Conservation (phyloP, 345 rosid genomes). For the Populus pruinosa region DNA sequence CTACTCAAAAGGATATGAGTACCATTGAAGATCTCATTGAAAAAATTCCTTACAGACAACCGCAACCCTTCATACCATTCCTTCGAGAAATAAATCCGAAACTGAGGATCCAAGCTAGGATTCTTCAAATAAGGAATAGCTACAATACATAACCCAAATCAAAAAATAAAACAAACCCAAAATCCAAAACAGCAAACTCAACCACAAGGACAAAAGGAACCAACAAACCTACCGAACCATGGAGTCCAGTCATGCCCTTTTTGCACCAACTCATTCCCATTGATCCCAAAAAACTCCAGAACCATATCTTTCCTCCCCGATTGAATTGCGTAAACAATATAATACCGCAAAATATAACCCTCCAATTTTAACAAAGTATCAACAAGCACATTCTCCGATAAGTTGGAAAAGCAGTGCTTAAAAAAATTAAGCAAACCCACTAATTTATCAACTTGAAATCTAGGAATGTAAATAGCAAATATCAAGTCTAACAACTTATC, state of each 20-base stretch:
- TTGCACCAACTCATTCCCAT: conserved; percentile 53
- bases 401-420: conserved; percentile 49
- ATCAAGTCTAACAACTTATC: conserved; percentile 55
- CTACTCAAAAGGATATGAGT: conserved; percentile 60
- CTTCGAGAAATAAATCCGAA: conserved; percentile 59
- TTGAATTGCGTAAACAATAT: conserved; percentile 45
- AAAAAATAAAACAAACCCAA: not conserved
- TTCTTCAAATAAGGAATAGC: conserved; percentile 62
- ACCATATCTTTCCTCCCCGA: conserved; percentile 52
- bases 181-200: not conserved
- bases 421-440: conserved; percentile 46
- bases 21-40: conserved; percentile 61
- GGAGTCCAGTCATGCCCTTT: conserved; percentile 51
- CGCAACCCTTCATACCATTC: conserved; percentile 65
- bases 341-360: conserved; percentile 45
- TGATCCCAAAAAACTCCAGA: conserved; percentile 45
- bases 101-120: conserved; percentile 59
- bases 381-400: conserved; percentile 31
- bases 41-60: conserved; percentile 60
- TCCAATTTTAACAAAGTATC: conserved; percentile 49
- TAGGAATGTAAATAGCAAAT: conserved; percentile 53
- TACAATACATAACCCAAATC: conserved; percentile 24
- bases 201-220: not conserved
- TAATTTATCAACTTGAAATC: conserved; percentile 50
- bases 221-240: conserved; percentile 56